Conservation (phyloP, 768 basidiomycete genomes). For the Tylopilus balloui region DNA sequence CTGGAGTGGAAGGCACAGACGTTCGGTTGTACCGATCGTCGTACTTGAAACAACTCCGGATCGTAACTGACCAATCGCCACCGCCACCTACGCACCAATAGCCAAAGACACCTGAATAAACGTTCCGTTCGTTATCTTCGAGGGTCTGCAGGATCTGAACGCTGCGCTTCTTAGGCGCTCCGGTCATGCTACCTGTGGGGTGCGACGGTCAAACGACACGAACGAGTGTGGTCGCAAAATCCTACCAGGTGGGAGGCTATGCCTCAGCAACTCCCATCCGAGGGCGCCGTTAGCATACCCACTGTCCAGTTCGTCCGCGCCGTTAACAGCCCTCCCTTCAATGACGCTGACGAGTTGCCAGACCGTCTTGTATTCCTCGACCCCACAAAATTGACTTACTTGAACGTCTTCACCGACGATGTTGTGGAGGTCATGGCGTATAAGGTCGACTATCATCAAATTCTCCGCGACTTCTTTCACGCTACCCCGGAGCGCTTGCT, state of each 20-base stretch:
- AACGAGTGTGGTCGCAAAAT: background rate
- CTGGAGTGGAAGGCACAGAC: slow-evolving; percentile 7
- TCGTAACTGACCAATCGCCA: slow-evolving; percentile 91
- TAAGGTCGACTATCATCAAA: slow-evolving; percentile 96
- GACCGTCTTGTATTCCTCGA: slow-evolving; percentile 92
- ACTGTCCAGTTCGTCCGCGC: slow-evolving; percentile 36
- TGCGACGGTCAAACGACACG: background rate
- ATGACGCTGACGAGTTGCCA: slow-evolving; percentile 96
- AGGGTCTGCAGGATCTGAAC: slow-evolving; percentile 83
- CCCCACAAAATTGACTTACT: slow-evolving; percentile 78
- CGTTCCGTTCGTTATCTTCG: slow-evolving; percentile 64
- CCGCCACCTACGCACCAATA: slow-evolving; percentile 88
- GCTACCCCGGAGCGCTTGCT: slow-evolving; percentile 57
- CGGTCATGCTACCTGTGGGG: slow-evolving; percentile 86
- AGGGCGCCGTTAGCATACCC: slow-evolving; percentile 38
- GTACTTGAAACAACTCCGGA: slow-evolving; percentile 85
- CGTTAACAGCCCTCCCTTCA: slow-evolving; percentile 53
- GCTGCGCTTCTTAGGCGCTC: slow-evolving; percentile 92
- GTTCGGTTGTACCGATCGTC: slow-evolving; percentile 33
- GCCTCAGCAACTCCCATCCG: slow-evolving; percentile 75
- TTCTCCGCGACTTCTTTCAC: slow-evolving; percentile 94
- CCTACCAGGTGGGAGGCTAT: slow-evolving; percentile 83
- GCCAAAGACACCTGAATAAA: slow-evolving; percentile 92
- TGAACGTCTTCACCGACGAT: slow-evolving; percentile 78
- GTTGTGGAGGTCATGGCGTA: slow-evolving; percentile 85